Percentiles rank a stretch among this genome's conserved stretches.
Evolutionary conservation across 768 basidiomycete species (phyloP).

Genomic region (Lyophyllum decastes): DNA sequence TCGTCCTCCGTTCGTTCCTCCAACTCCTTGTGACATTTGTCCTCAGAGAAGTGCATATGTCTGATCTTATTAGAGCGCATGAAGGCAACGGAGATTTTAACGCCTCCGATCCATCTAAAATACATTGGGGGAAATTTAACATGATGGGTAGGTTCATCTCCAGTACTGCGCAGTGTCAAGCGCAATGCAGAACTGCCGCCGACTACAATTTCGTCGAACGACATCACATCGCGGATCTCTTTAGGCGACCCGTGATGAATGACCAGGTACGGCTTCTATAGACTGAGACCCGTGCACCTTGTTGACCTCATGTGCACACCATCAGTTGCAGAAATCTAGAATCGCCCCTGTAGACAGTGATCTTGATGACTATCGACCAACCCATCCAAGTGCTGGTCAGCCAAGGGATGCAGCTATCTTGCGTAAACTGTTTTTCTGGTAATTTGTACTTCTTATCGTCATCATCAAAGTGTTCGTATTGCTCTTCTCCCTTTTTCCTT

Average conservation of each 20-base stretch:
- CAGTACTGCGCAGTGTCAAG: slow-evolving; percentile 76
- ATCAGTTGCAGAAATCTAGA: slow-evolving; percentile 67
- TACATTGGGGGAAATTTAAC: slow-evolving; percentile 97
- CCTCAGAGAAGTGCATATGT: slow-evolving; percentile 86
- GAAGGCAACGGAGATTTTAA: slow-evolving; percentile 80
- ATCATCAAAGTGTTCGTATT: not conserved
- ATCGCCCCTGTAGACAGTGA: slow-evolving; percentile 53
- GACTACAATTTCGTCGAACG: slow-evolving; percentile 69
- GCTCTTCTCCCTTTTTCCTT: not conserved
- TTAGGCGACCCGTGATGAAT: slow-evolving; percentile 67
- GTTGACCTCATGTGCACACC: slow-evolving; percentile 5
- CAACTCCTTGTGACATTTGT: slow-evolving; percentile 11
- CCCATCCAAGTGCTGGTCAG: slow-evolving; percentile 23
- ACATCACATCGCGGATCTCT: slow-evolving; percentile 50
- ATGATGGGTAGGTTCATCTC: slow-evolving; percentile 88
- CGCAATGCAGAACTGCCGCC: slow-evolving; percentile 60
- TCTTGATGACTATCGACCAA: slow-evolving; percentile 39
- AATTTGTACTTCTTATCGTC: slow-evolving; percentile 14
- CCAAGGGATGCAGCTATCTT: slow-evolving; percentile 46
- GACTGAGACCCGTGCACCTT: not conserved
- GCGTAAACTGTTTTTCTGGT: slow-evolving; percentile 53
- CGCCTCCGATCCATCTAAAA: slow-evolving; percentile 62
- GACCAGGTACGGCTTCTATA: slow-evolving; percentile 51
- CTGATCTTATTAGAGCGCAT: slow-evolving; percentile 85
- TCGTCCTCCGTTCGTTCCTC: slow-evolving; percentile 13